Percentiles rank a stretch among this genome's conserved stretches.
Evolutionary conservation across 1,284 basidiomycete species (phyloP).

Genomic region (Ustilago shanxiensis): DNA sequence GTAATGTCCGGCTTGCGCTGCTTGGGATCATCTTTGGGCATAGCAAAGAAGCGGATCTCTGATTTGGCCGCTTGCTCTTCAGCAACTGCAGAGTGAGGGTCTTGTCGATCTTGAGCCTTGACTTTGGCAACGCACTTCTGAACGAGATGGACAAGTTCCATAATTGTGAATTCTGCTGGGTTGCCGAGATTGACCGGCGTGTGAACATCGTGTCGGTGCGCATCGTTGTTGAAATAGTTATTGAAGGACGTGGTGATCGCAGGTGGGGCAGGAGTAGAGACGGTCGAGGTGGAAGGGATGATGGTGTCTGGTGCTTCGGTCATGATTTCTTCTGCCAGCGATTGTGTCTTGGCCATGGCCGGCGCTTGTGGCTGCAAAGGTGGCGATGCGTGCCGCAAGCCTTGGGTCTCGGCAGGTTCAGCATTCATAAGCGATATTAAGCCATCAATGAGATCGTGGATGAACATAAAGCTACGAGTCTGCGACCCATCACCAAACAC

Average conservation of each 20-base stretch:
- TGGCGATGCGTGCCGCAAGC: slow-evolving; percentile 58
- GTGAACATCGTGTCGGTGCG: slow-evolving; percentile 47
- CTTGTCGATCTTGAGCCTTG: slow-evolving; percentile 21
- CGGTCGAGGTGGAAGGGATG: slow-evolving; percentile 23
- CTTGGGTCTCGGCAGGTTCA: slow-evolving; percentile 74
- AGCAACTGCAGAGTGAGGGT: neutral
- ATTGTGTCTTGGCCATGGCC: slow-evolving; percentile 11
- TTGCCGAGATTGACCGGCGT: slow-evolving; percentile 90
- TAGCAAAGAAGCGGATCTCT: slow-evolving; percentile 64
- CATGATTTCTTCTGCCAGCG: slow-evolving; percentile 67
- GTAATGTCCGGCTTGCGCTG: slow-evolving; percentile 91
- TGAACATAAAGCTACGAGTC: slow-evolving; percentile 84
- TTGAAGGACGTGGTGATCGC: neutral
- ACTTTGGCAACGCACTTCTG: slow-evolving; percentile 57
- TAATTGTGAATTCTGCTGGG: slow-evolving; percentile 92
- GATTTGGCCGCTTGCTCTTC: neutral
- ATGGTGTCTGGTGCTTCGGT: slow-evolving; percentile 38
- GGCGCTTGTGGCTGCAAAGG: neutral
- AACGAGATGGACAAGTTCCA: slow-evolving; percentile 67
- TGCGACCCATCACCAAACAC: slow-evolving; percentile 96
- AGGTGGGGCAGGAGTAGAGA: slow-evolving; percentile 15
- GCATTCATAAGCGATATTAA: slow-evolving; percentile 68
- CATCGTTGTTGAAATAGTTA: slow-evolving; percentile 13
- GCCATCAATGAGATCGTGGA: slow-evolving; percentile 76
- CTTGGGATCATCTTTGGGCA: slow-evolving; percentile 84